Conservation (phyloP, 73 alveolate genomes). For the Paramecium sonneborni region DNA sequence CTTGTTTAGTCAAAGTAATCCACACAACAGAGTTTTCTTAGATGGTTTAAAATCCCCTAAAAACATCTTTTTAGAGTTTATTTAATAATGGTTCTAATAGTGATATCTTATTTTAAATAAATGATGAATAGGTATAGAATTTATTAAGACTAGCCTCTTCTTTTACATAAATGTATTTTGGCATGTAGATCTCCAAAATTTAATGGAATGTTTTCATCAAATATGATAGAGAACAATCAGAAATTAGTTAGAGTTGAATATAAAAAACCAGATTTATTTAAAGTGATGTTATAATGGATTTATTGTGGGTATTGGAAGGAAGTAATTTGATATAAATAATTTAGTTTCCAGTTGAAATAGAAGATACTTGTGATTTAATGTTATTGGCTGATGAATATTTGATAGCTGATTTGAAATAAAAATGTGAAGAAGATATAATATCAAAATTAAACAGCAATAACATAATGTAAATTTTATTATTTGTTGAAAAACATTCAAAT, state of each 20-base stretch:
- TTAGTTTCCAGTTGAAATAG: constrained; percentile 49
- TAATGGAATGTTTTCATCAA: constrained; percentile 45
- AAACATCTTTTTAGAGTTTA: constrained; percentile 39
- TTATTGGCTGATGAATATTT: constrained; percentile 63
- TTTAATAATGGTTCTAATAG: neutral
- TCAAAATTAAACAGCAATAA: constrained; percentile 42
- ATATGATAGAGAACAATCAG: neutral
- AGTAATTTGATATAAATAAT: neutral
- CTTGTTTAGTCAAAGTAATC: constrained; percentile 49
- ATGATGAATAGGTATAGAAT: neutral
- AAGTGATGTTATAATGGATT: constrained; percentile 53
- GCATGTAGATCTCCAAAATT: constrained; percentile 63
- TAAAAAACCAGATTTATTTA: constrained; percentile 45
- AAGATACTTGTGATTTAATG: constrained; percentile 52
- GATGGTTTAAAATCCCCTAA: constrained; percentile 18
- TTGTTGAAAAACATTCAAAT: constrained; percentile 27
- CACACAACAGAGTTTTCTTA: constrained; percentile 46
- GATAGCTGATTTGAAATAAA: constrained; percentile 46
- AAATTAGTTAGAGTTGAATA: neutral
- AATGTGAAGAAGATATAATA: constrained; percentile 65
- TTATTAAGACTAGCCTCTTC: neutral
- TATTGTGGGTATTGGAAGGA: constrained; percentile 52
- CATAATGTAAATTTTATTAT: constrained; percentile 13
- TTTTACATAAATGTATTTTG: constrained; percentile 56
- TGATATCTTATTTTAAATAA: neutral